phyloP scores from a whole-genome alignment of 306 rosid species.

The Lathyrus aphaca region DNA sequence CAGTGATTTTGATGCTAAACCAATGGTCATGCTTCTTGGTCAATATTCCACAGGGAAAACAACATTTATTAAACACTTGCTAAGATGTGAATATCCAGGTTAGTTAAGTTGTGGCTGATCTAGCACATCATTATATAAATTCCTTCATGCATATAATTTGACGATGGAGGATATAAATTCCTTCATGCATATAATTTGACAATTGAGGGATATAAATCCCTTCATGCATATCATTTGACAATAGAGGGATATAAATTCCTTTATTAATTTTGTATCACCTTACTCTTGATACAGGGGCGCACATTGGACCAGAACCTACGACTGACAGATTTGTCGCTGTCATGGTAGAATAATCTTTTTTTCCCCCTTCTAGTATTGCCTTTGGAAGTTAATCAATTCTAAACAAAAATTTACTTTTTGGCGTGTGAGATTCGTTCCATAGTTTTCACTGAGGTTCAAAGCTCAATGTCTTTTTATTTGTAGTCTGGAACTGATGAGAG shows the following conservation, averaged over 20 bases:
- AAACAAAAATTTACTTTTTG: neutral
- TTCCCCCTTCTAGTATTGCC: neutral
- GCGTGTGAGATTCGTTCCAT: neutral
- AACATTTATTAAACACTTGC: conserved; percentile 87
- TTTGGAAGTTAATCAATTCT: neutral
- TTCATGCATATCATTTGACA: neutral
- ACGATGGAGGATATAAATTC: neutral
- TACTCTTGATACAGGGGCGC: conserved; percentile 68
- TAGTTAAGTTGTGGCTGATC: conserved; percentile 42
- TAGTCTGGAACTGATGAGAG: conserved; percentile 98
- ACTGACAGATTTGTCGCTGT: conserved; percentile 95
- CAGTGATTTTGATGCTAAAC: conserved; percentile 96
- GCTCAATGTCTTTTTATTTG: conserved; percentile 32
- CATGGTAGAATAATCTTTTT: conserved; percentile 62
- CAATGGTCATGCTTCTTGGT: conserved; percentile 95
- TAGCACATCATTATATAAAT: conserved; percentile 30
- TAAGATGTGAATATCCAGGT: conserved; percentile 88
- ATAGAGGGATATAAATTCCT: conserved; percentile 24
- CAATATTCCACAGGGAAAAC: conserved; percentile 99
- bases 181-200: conserved; percentile 4
- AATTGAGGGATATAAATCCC: conserved; percentile 23
- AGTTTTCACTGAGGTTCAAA: conserved; percentile 26
- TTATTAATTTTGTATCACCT: conserved; percentile 9
- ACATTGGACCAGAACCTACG: conserved; percentile 98
- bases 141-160: conserved; percentile 14